Base-by-base conservation (phyloP, 2,329 filamentous ascomycete species). In the Cytospora chrysosperma region DNA sequence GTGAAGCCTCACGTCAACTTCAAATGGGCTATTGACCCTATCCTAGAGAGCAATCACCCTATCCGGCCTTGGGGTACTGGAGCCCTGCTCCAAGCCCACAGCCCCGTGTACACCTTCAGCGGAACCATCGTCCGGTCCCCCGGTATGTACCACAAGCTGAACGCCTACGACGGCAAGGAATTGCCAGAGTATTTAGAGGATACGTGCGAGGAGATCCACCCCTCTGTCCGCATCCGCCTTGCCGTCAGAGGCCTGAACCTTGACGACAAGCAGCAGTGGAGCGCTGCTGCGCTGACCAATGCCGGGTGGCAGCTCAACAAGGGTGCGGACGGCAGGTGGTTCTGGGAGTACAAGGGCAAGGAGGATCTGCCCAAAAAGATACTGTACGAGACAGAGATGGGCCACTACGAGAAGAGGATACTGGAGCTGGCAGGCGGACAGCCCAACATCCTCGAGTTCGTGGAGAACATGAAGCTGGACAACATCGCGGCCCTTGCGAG, bases 131-230 rank as follows among this genome's bases (percentile, higher is more conserved):
- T 74, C 37, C 76, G 81, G 56, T 78, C 77, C 3, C 82, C 82
- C 0, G 82, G 82, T 3, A 69, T 79, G 67, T 84, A 83, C 73
- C 77, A 74, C 54, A 78, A 78, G 64, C 72, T 76, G 19, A 75
- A 83, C 59, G 74, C 77, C 2, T 72, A 75, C 53, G 77, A 76
- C 1, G 76, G 78, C 10, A 70, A 69, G 15, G 69, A 72, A 34
- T 72, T 73, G 49, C 67, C 70, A 1, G 72, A 73, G 10, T 83
- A 78, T 63, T 76, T 86, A 28, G 70, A 78, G 58, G 77, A 82
- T 65, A 86, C 83, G 12, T 82, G 85, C 68, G 83, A 86, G 71
- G 77, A 80, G 10, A 78, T 85, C 37, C 83, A 86, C 69, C 79
- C 79, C 65, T 82, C 81, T 2, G 83, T 83, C 1, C 78, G 83